These are phyloP conservation scores for Amaranthus cruentus DNA, from an alignment of 148 eudicot species.

Conservation along the genomic window DNA sequence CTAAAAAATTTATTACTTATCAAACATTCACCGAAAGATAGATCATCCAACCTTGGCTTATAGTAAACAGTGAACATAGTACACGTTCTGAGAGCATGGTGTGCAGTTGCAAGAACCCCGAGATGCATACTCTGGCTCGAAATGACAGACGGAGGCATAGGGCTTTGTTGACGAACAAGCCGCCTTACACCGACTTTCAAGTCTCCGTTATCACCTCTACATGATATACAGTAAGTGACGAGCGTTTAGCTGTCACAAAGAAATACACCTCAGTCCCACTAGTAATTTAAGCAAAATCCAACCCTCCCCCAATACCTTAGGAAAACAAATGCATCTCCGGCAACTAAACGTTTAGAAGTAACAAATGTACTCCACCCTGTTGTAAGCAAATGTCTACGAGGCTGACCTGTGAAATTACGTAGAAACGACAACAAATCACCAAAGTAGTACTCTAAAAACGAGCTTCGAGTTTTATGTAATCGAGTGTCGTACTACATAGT, in stretches of 20 bases:
- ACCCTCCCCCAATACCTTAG: constrained; percentile 49
- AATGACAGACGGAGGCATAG: constrained; percentile 82
- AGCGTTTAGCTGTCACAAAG: constrained; percentile 26
- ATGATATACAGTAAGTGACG: constrained; percentile 26
- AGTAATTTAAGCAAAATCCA: constrained; percentile 1
- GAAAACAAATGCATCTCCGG: constrained; percentile 92
- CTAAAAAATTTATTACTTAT: neutral
- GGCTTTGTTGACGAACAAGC: constrained; percentile 53
- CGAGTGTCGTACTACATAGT: neutral
- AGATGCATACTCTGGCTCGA: constrained; percentile 98
- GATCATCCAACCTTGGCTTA: constrained; percentile 63
- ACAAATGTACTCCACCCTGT: constrained; percentile 99
- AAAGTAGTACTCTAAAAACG: neutral
- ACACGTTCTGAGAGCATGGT: constrained; percentile 60
- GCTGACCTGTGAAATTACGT: constrained; percentile 58
- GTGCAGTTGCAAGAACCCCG: constrained; percentile 91
- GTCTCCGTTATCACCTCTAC: constrained; percentile 67
- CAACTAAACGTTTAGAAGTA: constrained; percentile 73
- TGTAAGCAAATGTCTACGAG: constrained; percentile 86
- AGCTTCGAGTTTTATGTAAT: neutral
- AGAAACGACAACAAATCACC: constrained; percentile 10
- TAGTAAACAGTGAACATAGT: constrained; percentile 66
- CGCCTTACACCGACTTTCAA: constrained; percentile 78
- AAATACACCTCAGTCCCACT: constrained; percentile 18
- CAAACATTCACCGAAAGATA: neutral